phyloP scores from a whole-genome alignment of 208 protist genomes.

The Herpetomonas tarakana region DNA sequence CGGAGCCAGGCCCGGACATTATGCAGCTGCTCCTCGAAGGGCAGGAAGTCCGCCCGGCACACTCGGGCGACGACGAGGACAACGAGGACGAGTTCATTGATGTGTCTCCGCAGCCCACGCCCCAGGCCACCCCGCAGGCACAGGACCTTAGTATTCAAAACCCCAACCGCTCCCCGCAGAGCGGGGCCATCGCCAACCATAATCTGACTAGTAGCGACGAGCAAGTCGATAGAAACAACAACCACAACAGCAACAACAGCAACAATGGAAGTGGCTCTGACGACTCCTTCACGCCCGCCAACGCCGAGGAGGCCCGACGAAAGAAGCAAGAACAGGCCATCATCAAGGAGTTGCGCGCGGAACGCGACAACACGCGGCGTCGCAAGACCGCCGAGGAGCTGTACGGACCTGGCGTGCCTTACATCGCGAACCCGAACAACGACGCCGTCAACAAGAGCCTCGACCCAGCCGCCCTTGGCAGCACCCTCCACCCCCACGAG shows the following conservation, averaged over 20 bases:
- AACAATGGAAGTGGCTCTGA: too few relatives aligned
- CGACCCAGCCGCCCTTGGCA: neutral
- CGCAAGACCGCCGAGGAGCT: constrained; percentile 39
- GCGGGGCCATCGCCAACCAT: neutral
- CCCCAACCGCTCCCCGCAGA: neutral
- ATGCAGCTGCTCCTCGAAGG: constrained; percentile 54
- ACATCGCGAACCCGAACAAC: constrained; percentile 26
- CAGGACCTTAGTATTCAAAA: neutral
- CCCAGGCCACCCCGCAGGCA: too few relatives aligned
- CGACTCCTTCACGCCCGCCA: constrained; percentile 6
- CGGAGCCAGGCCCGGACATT: constrained; percentile 35
- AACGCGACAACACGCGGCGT: constrained; percentile 9
- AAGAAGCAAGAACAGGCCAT: constrained; percentile 19
- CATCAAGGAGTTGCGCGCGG: constrained; percentile 21
- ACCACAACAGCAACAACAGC: neutral
- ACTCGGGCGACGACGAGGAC: constrained; percentile 14
- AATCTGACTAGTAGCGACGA: neutral
- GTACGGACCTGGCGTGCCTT: constrained; percentile 20
- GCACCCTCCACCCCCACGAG: neutral
- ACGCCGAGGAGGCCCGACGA: constrained; percentile 7
- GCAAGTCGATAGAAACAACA: neutral
- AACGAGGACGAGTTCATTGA: constrained; percentile 10
- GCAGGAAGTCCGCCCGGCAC: constrained; percentile 16
- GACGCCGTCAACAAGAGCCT: neutral
- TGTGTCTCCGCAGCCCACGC: neutral